phyloP scores from a whole-genome alignment of 2,329 filamentous ascomycete genomes.

The Akanthomyces lecanii region DNA sequence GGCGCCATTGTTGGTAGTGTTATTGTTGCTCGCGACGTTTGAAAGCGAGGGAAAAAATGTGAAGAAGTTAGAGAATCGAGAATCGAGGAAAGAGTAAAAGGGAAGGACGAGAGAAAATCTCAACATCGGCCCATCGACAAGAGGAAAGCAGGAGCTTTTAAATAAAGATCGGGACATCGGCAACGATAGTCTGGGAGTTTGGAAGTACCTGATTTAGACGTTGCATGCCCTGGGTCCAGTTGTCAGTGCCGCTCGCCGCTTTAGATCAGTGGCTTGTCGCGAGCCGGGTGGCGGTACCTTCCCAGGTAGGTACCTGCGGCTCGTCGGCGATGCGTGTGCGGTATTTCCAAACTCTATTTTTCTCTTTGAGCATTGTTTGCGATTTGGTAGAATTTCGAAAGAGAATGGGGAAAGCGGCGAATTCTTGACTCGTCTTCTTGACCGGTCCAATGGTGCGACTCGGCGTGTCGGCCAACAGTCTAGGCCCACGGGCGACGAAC shows the following conservation, averaged over 20 bases:
- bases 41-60: slow-evolving; percentile 21
- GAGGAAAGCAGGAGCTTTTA: slow-evolving; percentile 1
- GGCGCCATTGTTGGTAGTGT: slow-evolving; percentile 53
- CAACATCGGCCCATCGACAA: background rate
- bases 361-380: background rate
- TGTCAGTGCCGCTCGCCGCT: slow-evolving; percentile 11
- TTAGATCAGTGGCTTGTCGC: background rate
- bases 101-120: background rate
- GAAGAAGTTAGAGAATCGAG: background rate
- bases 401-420: no score
- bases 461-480: no score
- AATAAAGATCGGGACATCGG: slow-evolving; percentile 14
- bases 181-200: slow-evolving; percentile 1
- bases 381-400: background rate
- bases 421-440: no score
- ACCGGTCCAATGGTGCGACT: no score
- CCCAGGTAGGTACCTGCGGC: background rate
- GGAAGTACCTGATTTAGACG: slow-evolving; percentile 12
- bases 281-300: background rate
- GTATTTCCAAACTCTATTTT: background rate
- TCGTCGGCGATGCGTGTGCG: background rate
- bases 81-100: background rate
- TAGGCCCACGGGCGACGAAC: no score
- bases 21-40: background rate
- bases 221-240: slow-evolving; percentile 1